Conservation (phyloP, 2,329 filamentous ascomycete genomes). For the Dactylellina drechsleri region DNA sequence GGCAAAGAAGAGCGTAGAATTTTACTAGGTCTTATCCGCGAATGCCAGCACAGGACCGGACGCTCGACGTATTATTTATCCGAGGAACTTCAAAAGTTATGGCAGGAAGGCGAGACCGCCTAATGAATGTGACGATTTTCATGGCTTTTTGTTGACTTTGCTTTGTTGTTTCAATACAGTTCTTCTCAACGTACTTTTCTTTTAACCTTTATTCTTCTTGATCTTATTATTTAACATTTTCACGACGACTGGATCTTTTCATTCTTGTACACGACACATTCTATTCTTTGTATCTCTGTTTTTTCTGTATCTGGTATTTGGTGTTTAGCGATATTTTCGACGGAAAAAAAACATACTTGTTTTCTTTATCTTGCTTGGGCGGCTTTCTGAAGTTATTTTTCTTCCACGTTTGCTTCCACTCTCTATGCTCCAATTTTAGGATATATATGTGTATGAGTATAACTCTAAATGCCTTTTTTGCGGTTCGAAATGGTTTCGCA, state of each 20-base stretch:
- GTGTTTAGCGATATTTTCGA: slow-evolving; percentile 30
- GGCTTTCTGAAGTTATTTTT: slow-evolving; percentile 8
- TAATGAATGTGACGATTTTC: slow-evolving; percentile 30
- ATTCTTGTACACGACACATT: slow-evolving; percentile 10
- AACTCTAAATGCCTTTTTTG: neutral
- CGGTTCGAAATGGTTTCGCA: slow-evolving; percentile 11
- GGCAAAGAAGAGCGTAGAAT: slow-evolving; percentile 52
- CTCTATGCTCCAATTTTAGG: neutral
- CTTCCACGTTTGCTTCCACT: neutral
- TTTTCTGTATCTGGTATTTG: neutral
- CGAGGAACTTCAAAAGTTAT: slow-evolving; percentile 50
- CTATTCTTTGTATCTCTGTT: neutral
- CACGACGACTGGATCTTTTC: slow-evolving; percentile 3
- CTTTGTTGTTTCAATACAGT: neutral
- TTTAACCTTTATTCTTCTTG: slow-evolving; percentile 9
- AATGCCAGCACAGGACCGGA: slow-evolving; percentile 44
- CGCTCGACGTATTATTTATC: slow-evolving; percentile 49
- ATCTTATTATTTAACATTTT: neutral
- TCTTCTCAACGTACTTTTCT: neutral
- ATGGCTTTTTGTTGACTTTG: neutral
- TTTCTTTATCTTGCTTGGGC: slow-evolving; percentile 24
- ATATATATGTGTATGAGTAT: slow-evolving; percentile 28
- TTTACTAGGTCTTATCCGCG: slow-evolving; percentile 37
- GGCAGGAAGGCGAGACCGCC: slow-evolving; percentile 41
- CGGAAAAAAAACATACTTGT: slow-evolving; percentile 23